Evolutionary conservation across 2,329 filamentous ascomycete genomes (phyloP), one percentile per base, ranked within the genome.

Genomic region (Colletotrichum abscissum): DNA sequence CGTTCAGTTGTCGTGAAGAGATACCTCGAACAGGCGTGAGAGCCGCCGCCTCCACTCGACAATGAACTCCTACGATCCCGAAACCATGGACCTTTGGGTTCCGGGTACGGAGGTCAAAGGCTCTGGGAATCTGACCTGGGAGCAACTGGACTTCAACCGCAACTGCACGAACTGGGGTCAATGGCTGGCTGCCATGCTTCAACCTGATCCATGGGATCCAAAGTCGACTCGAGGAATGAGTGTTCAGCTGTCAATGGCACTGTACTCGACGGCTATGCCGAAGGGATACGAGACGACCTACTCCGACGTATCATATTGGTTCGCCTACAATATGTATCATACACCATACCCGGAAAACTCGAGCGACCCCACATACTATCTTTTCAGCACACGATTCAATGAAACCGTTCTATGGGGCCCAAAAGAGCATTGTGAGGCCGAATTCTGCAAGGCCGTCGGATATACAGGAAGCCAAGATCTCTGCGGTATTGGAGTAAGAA

Each of bases 311-410:
- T 54, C 49, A 26, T 59, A 11, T 11, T 74, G 63, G 57, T 74
- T 74, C 38, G 58, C 68, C 26, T 74, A 74, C 63, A 72, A 74
- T 26, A 72, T 68, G 60, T 60, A 67, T 22, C 69, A 74, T 19
- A 74, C 72, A 5, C 62, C 63, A 6, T 30, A 63, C n/a, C 63
- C 63, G 1, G 52, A 30, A 26, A 63, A 59, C 16, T 16, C 30
- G 7, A 24, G 19, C 5, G 5, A 12, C 3, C 58, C 71, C 11
- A 42, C 60, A 3, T 73, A 73, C 14, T 73, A 56, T 14, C 30
- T 56, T 5, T 73, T 70, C 30, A 73, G 71, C 35, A n/a, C 46
- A 22, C 67, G 67, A 19, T 73, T 73, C 56, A 73, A 70, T 42
- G 4, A 55, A 1, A 59, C 56, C 2, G 30, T 71, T 14, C 16